These are phyloP conservation scores for Globisporangium cederbergense DNA, from an alignment of 352 stramenopile genomes.

Conservation along the genomic window DNA sequence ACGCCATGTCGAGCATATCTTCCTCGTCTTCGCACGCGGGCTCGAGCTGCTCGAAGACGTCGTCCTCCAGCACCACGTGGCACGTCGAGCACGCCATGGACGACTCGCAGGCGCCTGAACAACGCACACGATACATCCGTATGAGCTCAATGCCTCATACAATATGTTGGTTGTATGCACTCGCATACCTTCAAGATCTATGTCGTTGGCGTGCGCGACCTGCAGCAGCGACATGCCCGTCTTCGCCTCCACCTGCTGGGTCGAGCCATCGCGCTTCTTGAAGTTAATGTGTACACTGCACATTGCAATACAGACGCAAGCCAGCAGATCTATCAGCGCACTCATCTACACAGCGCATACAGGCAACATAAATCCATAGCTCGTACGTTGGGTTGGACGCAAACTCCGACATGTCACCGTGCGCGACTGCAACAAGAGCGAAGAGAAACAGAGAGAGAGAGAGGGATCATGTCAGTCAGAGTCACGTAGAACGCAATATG, in stretches of 20 bases:
- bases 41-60: slow-evolving; percentile 90
- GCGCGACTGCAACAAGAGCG: slow-evolving; percentile 23
- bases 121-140: slow-evolving; percentile 23
- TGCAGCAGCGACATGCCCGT: slow-evolving; percentile 88
- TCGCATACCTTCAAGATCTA: slow-evolving; percentile 89
- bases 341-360: neutral
- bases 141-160: neutral
- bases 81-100: slow-evolving; percentile 98
- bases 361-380: slow-evolving; percentile 4
- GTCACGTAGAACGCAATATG: neutral
- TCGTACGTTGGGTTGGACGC: slow-evolving; percentile 59
- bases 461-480: neutral
- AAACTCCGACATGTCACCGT: slow-evolving; percentile 61
- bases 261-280: slow-evolving; percentile 51
- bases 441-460: neutral
- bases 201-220: slow-evolving; percentile 91
- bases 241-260: slow-evolving; percentile 65
- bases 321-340: neutral
- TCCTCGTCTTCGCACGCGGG: slow-evolving; percentile 96
- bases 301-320: neutral
- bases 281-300: slow-evolving; percentile 79
- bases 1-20: slow-evolving; percentile 99
- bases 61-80: slow-evolving; percentile 95
- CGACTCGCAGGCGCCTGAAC: slow-evolving; percentile 84
- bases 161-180: neutral